Conservation (phyloP, 805 yeast genomes). For the Barnettozyma vustinii region DNA sequence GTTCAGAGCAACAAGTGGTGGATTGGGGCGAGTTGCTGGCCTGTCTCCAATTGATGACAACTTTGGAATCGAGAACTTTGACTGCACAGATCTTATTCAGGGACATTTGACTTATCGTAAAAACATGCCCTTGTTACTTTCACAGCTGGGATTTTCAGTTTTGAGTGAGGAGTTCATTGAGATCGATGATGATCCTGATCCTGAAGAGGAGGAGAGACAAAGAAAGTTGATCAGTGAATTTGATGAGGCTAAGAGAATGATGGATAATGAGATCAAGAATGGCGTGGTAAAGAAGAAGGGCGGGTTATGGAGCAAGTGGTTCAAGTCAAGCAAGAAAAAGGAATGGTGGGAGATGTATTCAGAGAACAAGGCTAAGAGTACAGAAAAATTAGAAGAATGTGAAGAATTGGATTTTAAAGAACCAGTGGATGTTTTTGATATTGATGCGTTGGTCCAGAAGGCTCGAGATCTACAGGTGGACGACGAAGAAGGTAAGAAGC, state of each 20-base stretch:
- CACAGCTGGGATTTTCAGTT: conserved; percentile 70
- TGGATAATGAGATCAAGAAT: conserved; percentile 39
- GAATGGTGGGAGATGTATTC: conserved; percentile 48
- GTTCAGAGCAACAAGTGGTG: conserved; percentile 94
- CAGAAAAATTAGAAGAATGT: conserved; percentile 6
- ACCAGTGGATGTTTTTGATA: conserved; percentile 15
- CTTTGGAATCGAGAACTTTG: conserved; percentile 73
- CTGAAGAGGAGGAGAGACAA: conserved; percentile 78
- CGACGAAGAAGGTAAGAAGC: neutral
- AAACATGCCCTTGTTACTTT: conserved; percentile 80
- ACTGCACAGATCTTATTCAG: conserved; percentile 79
- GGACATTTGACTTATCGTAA: conserved; percentile 98
- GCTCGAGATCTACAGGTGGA: conserved; percentile 8
- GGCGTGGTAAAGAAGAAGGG: conserved; percentile 18
- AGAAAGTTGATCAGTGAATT: conserved; percentile 78
- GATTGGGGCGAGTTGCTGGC: conserved; percentile 87
- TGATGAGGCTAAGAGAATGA: conserved; percentile 71
- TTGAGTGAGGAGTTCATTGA: conserved; percentile 88
- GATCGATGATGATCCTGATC: conserved; percentile 86
- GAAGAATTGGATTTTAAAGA: conserved; percentile 1
- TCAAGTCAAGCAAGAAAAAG: conserved; percentile 44
- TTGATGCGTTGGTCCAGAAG: conserved; percentile 16
- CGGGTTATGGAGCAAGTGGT: conserved; percentile 38
- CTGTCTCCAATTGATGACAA: conserved; percentile 65
- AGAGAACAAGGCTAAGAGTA: conserved; percentile 17